Evolutionary conservation across 805 yeast genomes (phyloP).

Genomic region (Candida ovalis): DNA sequence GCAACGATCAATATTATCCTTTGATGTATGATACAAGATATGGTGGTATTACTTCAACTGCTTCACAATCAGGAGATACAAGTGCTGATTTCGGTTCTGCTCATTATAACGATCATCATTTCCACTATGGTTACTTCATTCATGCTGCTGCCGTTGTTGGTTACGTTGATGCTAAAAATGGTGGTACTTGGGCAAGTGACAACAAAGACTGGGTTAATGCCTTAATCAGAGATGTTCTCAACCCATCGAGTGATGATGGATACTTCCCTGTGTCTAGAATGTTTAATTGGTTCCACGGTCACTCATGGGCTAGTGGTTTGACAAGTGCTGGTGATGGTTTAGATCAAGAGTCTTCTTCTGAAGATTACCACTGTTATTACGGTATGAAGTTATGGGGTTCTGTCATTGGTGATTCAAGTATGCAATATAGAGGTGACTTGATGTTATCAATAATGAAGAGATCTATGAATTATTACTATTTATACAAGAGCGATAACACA

Average conservation of each 20-base stretch:
- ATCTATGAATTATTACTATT: conserved; percentile 54
- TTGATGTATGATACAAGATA: conserved; percentile 52
- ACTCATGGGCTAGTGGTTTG: conserved; percentile 76
- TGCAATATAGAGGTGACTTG: conserved; percentile 53
- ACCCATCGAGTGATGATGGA: conserved; percentile 49
- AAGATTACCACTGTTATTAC: conserved; percentile 68
- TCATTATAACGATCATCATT: conserved; percentile 55
- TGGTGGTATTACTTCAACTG: conserved; percentile 54
- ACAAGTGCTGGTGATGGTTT: conserved; percentile 71
- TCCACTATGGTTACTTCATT: conserved; percentile 52
- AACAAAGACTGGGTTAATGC: conserved; percentile 51
- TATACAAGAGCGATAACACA: conserved; percentile 48
- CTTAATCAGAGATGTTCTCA: conserved; percentile 64
- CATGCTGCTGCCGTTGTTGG: conserved; percentile 65
- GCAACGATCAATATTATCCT: conserved; percentile 44
- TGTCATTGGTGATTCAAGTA: conserved; percentile 46
- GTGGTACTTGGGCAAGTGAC: conserved; percentile 52
- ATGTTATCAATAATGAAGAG: conserved; percentile 57
- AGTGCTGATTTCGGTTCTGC: conserved; percentile 47
- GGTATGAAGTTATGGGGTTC: conserved; percentile 65
- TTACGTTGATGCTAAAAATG: conserved; percentile 44
- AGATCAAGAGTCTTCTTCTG: conserved; percentile 71
- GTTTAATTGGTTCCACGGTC: conserved; percentile 76
- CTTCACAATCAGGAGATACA: conserved; percentile 40
- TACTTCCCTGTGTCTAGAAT: conserved; percentile 64